phyloP scores from a whole-genome alignment of 768 basidiomycete species.

The Leccinum boreale region DNA sequence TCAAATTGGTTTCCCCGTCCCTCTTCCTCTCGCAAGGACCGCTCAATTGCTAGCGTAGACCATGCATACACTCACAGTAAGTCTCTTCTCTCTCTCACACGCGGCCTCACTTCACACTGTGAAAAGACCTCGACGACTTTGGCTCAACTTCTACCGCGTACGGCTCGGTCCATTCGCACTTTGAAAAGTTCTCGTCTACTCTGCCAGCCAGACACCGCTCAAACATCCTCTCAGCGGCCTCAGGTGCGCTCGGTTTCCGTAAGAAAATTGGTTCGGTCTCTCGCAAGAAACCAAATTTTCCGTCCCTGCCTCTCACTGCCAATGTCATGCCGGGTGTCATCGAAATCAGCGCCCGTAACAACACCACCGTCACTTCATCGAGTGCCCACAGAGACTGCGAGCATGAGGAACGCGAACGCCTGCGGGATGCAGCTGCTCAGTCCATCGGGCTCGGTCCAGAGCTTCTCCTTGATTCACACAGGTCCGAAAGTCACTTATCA shows the following conservation, averaged over 20 bases:
- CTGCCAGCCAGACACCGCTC: constrained; percentile 36
- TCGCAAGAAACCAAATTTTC: constrained; percentile 37
- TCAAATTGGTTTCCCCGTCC: constrained; percentile 19
- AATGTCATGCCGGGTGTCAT: constrained; percentile 66
- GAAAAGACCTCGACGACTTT: constrained; percentile 18
- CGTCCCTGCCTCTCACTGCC: constrained; percentile 28
- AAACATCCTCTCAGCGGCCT: constrained; percentile 51
- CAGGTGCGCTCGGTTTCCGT: constrained; percentile 46
- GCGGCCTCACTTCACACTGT: neutral
- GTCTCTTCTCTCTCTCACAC: neutral
- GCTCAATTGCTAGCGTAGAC: too few species aligned
- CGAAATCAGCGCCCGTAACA: constrained; percentile 55
- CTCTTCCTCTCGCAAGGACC: neutral
- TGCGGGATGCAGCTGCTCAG: constrained; percentile 73
- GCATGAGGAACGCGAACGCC: constrained; percentile 68
- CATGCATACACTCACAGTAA: neutral
- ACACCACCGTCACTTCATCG: constrained; percentile 15
- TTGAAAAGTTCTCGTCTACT: constrained; percentile 3
- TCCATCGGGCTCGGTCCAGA: constrained; percentile 65
- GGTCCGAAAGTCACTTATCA: constrained; percentile 9
- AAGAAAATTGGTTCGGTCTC: constrained; percentile 39
- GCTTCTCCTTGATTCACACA: constrained; percentile 39
- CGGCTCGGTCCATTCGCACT: constrained; percentile 7
- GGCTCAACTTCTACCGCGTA: constrained; percentile 15
- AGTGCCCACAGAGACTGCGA: constrained; percentile 46